A percentile compares a stretch with the other conserved stretches of the same genome.
phyloP scores from a whole-genome alignment of 169 alveolate species.

The Eimeria maxima region DNA sequence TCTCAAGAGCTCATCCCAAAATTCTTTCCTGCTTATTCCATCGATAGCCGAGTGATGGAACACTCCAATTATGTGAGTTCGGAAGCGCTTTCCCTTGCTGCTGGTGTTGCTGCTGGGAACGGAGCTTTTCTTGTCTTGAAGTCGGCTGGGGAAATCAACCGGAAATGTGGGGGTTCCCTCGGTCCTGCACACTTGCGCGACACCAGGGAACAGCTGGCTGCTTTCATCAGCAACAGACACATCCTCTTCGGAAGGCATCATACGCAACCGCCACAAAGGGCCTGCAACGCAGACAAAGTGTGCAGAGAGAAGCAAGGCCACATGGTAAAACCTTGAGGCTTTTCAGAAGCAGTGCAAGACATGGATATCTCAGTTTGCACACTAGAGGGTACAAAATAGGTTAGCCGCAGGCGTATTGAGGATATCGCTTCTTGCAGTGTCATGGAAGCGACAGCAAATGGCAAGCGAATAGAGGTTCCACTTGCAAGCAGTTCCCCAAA shows the following conservation, averaged over 20 bases:
- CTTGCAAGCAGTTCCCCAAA: not conserved
- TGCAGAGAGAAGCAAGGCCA: not conserved
- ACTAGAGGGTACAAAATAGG: not conserved
- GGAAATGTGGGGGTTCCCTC: constrained; percentile 28
- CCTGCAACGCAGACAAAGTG: constrained; percentile 20
- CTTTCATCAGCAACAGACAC: constrained; percentile 4
- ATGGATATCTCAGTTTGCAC: not conserved
- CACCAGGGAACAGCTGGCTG: constrained; percentile 6
- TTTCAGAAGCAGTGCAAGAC: not conserved
- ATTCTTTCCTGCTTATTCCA: constrained; percentile 86
- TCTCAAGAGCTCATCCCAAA: constrained; percentile 84
- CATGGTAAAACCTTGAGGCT: not conserved
- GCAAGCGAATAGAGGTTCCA: not conserved
- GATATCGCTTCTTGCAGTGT: not conserved
- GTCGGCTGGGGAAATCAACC: not conserved
- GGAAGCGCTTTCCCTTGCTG: constrained; percentile 39
- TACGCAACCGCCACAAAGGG: constrained; percentile 82
- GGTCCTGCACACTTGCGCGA: not conserved
- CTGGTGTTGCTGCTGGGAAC: constrained; percentile 46
- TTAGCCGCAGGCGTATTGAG: too few relatives aligned
- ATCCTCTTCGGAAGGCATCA: constrained; percentile 71
- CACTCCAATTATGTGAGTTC: constrained; percentile 85
- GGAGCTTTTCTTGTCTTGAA: not conserved
- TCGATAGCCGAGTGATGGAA: constrained; percentile 88
- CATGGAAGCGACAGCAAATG: not conserved